Evolutionary conservation across 331 rosid species (phyloP).

Genomic region (Phaseolus coccineus): DNA sequence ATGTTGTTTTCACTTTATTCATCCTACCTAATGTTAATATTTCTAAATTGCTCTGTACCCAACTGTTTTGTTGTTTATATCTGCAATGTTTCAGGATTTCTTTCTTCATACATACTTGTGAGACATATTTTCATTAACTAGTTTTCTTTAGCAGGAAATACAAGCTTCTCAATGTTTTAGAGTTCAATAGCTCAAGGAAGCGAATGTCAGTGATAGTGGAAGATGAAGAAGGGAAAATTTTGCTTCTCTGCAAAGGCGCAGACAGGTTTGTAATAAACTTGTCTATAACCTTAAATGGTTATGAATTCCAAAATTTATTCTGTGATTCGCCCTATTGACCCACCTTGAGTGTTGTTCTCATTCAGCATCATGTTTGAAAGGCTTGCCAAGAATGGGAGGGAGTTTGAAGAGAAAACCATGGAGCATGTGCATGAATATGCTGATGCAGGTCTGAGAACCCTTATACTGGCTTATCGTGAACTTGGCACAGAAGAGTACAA

Average conservation of each 20-base stretch:
- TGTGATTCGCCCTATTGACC: not conserved
- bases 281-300: not conserved
- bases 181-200: constrained; percentile 5
- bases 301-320: not conserved
- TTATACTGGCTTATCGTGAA: not conserved
- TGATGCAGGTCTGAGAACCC: constrained; percentile 8
- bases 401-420: not conserved
- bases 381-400: not conserved
- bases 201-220: constrained; percentile 22
- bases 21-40: not conserved
- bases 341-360: not conserved
- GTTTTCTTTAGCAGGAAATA: not conserved
- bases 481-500: not conserved
- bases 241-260: constrained; percentile 6
- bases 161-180: constrained; percentile 1
- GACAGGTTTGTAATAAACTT: constrained; percentile 16
- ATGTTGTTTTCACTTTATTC: constrained; percentile 10
- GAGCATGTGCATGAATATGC: not conserved
- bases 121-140: not conserved
- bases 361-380: constrained; percentile 1
- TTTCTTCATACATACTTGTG: not conserved
- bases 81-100: not conserved
- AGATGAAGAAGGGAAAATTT: not conserved
- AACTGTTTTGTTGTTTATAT: not conserved
- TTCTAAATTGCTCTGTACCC: not conserved